Conservation (phyloP, 345 rosid genomes). For the Abelmoschus esculentus region DNA sequence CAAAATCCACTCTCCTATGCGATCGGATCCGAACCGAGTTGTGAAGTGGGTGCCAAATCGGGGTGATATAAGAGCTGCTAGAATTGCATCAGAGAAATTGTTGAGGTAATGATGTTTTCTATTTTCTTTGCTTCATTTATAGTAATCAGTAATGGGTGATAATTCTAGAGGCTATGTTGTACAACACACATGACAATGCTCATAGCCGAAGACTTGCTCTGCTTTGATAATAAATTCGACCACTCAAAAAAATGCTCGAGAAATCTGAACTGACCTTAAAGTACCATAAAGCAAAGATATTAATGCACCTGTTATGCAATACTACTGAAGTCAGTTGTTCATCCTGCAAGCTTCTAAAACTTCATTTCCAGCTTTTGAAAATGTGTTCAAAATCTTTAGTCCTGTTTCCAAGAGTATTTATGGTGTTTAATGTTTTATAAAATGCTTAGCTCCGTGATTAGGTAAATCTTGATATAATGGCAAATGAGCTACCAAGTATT, state of each 20-base stretch:
- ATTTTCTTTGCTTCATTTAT: not conserved
- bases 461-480: not conserved
- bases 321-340: not conserved
- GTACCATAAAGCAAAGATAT: not conserved
- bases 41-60: slow-evolving; percentile 70
- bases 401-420: not conserved
- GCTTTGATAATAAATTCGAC: not conserved
- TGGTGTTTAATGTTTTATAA: not conserved
- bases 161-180: not conserved
- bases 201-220: not conserved
- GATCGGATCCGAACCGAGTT: slow-evolving; percentile 60
- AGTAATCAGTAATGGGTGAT: not conserved
- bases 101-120: slow-evolving; percentile 42
- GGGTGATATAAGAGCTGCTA: slow-evolving; percentile 59
- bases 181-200: not conserved
- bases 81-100: slow-evolving; percentile 77
- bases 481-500: not conserved
- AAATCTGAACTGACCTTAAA: not conserved
- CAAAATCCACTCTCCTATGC: slow-evolving; percentile 94
- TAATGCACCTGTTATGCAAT: not conserved
- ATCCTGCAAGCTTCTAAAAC: not conserved
- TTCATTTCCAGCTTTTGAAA: not conserved
- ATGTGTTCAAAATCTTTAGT: not conserved
- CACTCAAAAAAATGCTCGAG: not conserved
- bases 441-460: not conserved